Conservation (phyloP, 176 grass and related monocot species). For the Triticum monococcum region DNA sequence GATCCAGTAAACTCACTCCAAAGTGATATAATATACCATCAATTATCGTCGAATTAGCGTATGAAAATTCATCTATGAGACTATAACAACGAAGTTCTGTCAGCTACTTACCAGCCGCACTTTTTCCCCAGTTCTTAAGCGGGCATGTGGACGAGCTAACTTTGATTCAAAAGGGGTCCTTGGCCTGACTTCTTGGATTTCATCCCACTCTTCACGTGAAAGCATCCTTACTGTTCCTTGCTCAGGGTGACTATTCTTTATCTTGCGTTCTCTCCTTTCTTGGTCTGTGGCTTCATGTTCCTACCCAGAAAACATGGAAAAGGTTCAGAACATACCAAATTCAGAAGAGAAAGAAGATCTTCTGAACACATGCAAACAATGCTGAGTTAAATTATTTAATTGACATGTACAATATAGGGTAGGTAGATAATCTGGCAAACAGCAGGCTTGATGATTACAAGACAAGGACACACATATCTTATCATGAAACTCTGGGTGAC, state of each 20-base stretch:
- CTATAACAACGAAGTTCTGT: background rate
- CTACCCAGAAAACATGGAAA: constrained; percentile 49
- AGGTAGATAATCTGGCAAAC: constrained; percentile 10
- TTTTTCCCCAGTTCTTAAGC: constrained; percentile 82
- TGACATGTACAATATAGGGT: background rate
- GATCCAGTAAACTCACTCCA: background rate
- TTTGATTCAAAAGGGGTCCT: constrained; percentile 90
- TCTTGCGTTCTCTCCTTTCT: constrained; percentile 80
- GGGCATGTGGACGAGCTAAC: constrained; percentile 81
- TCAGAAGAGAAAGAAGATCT: constrained; percentile 12
- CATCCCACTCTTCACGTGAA: constrained; percentile 90
- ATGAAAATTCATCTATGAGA: background rate
- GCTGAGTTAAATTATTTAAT: background rate
- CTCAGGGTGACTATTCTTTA: constrained; percentile 70
- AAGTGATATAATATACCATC: background rate
- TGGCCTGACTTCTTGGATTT: constrained; percentile 93
- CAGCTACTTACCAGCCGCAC: constrained; percentile 59
- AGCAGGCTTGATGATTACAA: background rate
- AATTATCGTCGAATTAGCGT: background rate
- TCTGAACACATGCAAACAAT: background rate
- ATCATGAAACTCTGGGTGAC: background rate
- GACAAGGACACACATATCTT: background rate
- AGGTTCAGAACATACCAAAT: background rate
- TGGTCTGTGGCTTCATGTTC: constrained; percentile 72
- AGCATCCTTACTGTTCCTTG: constrained; percentile 95